phyloP scores from a whole-genome alignment of 2,329 filamentous ascomycete species.

The Fusarium ambrosium region DNA sequence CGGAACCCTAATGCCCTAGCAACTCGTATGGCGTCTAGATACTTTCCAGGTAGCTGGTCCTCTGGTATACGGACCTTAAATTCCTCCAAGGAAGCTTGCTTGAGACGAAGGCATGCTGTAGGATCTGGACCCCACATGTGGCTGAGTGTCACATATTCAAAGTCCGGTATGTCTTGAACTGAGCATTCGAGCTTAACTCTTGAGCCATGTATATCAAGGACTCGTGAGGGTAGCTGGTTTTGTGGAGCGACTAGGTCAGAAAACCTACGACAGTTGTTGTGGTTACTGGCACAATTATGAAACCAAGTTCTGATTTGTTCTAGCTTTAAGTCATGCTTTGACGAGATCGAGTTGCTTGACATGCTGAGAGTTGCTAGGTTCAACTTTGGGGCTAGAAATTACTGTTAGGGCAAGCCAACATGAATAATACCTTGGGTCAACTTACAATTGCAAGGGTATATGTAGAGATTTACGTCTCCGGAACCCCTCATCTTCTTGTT shows the following conservation, averaged over 20 bases:
- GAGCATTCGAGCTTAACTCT: background rate
- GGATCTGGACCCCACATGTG: background rate
- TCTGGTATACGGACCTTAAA: background rate
- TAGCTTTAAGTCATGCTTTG: background rate
- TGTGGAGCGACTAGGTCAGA: background rate
- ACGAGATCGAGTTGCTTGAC: background rate
- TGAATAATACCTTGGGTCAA: background rate
- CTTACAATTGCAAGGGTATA: background rate
- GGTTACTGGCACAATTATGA: background rate
- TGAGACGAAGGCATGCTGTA: background rate
- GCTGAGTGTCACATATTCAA: background rate
- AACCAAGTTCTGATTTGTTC: background rate
- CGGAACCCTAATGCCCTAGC: background rate
- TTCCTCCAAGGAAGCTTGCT: background rate
- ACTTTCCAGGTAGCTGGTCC: background rate
- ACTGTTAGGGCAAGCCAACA: background rate
- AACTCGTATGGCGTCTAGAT: background rate
- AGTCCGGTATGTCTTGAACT: background rate
- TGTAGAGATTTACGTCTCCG: background rate
- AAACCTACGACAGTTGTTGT: background rate
- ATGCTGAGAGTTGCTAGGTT: background rate
- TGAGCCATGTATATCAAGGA: background rate
- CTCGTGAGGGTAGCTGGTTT: background rate
- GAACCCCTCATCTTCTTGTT: background rate
- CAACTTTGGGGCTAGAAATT: background rate